Percentiles rank a stretch among this genome's conserved stretches.
phyloP scores from a whole-genome alignment of 768 basidiomycete genomes.

The Asterophora parasitica region DNA sequence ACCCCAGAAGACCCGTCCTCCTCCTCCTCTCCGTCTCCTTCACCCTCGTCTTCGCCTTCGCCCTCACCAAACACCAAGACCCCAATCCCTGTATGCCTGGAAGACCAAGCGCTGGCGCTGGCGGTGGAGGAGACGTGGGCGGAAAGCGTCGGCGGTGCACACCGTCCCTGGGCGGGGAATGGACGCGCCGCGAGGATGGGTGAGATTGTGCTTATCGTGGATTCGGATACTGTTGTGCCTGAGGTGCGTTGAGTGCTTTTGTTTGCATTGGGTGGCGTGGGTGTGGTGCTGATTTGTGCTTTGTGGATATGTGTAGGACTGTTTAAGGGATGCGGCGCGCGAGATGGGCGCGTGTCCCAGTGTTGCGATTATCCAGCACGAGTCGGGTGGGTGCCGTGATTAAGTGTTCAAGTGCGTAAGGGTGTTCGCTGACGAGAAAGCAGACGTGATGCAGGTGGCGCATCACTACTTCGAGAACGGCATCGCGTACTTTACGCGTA shows the following conservation, averaged over 20 bases:
- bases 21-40: too few species aligned
- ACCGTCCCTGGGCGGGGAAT: slow-evolving; percentile 72
- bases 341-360: slow-evolving; percentile 73
- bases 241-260: slow-evolving; percentile 30
- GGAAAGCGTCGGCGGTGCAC: slow-evolving; percentile 41
- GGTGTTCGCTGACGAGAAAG: too few species aligned
- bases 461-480: slow-evolving; percentile 89
- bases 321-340: slow-evolving; percentile 78
- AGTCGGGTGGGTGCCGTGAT: slow-evolving; percentile 47
- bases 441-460: slow-evolving; percentile 80
- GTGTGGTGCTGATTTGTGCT: background rate
- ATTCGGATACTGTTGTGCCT: slow-evolving; percentile 74
- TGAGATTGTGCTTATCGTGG: slow-evolving; percentile 73
- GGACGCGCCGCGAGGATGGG: slow-evolving; percentile 66
- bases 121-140: slow-evolving; percentile 70
- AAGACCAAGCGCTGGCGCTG: slow-evolving; percentile 65
- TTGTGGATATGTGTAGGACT: slow-evolving; percentile 40
- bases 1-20: too few species aligned
- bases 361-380: slow-evolving; percentile 85
- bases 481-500: slow-evolving; percentile 76
- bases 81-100: slow-evolving; percentile 27
- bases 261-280: background rate
- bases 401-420: too few species aligned
- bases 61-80: too few species aligned
- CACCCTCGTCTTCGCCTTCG: too few species aligned